phyloP scores from a whole-genome alignment of 768 basidiomycete species.

The Tephrocybe sp. region DNA sequence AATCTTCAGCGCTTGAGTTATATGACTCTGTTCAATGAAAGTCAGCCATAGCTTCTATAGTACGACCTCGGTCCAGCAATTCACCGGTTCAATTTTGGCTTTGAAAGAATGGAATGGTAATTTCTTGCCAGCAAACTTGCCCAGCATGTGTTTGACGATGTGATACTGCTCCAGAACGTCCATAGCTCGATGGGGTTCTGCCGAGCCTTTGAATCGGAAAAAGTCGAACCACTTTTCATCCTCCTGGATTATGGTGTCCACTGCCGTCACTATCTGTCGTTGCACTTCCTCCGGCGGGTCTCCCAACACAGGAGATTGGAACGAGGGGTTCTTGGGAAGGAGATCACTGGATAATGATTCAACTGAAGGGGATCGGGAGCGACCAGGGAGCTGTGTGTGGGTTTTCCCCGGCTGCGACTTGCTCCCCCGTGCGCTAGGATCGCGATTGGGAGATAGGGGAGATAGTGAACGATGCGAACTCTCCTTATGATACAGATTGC shows the following conservation, averaged over 20 bases:
- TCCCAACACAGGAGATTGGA: slow-evolving; percentile 30
- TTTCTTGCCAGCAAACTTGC: slow-evolving; percentile 40
- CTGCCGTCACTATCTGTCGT: slow-evolving; percentile 40
- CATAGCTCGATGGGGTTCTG: slow-evolving; percentile 33
- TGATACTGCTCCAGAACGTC: slow-evolving; percentile 49
- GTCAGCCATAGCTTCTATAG: background rate
- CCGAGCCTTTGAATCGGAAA: slow-evolving; percentile 39
- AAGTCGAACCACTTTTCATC: slow-evolving; percentile 47
- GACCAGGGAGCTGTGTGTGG: background rate
- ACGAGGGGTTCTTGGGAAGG: slow-evolving; percentile 7
- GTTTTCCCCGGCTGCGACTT: background rate
- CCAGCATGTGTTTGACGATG: slow-evolving; percentile 51
- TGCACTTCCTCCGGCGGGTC: slow-evolving; percentile 40
- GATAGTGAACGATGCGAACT: slow-evolving; percentile 1
- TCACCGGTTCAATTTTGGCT: slow-evolving; percentile 47
- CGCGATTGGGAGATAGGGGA: background rate
- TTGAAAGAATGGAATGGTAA: slow-evolving; percentile 38
- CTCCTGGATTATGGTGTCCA: slow-evolving; percentile 42
- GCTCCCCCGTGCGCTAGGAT: slow-evolving; percentile 1
- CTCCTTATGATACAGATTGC: slow-evolving; percentile 2
- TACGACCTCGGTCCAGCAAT: slow-evolving; percentile 10
- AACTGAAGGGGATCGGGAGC: slow-evolving; percentile 1
- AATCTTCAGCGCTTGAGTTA: slow-evolving; percentile 51
- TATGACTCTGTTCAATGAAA: slow-evolving; percentile 41
- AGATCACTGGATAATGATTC: slow-evolving; percentile 1